These are phyloP conservation scores for Solanum virginianum DNA, from an alignment of 257 asterid genomes.

Conservation along the genomic window DNA sequence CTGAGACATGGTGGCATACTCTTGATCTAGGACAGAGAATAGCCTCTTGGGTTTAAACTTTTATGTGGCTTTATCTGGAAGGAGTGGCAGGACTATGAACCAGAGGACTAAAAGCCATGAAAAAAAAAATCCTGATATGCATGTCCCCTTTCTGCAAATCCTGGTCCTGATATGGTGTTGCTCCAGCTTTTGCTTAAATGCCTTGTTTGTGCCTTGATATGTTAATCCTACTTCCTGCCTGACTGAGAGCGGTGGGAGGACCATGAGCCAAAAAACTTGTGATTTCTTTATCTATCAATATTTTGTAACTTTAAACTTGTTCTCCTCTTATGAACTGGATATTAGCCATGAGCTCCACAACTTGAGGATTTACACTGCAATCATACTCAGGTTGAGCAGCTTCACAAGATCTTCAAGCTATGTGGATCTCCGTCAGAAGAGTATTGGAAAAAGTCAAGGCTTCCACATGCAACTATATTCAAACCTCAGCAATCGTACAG, in stretches of 20 bases:
- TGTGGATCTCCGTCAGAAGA: conserved; percentile 84
- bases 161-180: neutral
- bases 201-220: neutral
- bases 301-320: neutral
- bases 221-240: neutral
- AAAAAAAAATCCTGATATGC: neutral
- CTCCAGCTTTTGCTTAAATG: neutral
- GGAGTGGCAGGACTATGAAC: neutral
- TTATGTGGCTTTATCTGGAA: neutral
- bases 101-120: neutral
- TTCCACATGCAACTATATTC: conserved; percentile 78
- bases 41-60: neutral
- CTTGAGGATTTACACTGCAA: neutral
- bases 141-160: neutral
- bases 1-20: neutral
- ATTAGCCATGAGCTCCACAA: neutral
- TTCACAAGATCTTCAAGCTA: conserved; percentile 83
- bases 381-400: conserved; percentile 66
- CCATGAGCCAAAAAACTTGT: neutral
- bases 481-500: conserved; percentile 78
- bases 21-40: neutral
- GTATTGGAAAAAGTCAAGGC: conserved; percentile 76
- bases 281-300: neutral
- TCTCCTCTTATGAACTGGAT: neutral
- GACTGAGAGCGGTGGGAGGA: neutral